Percentiles rank a stretch among this genome's conserved stretches.
Evolutionary conservation across 78 protist genomes (phyloP).

Genomic region (Anaeramoeba ignava): DNA sequence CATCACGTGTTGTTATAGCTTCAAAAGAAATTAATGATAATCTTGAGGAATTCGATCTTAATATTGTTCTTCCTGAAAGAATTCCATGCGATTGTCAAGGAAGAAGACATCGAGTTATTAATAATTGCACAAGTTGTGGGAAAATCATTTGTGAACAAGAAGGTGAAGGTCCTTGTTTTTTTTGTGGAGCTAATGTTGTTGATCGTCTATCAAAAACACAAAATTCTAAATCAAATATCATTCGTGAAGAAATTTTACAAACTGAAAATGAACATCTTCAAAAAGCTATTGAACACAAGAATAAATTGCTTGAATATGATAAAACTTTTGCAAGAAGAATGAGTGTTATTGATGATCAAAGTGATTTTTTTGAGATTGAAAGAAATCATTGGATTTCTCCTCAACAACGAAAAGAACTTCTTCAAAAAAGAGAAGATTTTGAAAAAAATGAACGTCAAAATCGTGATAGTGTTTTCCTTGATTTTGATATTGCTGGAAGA

Average conservation of each 20-base stretch:
- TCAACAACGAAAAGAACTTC: neutral
- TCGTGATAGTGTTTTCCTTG: neutral
- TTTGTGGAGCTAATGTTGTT: neutral
- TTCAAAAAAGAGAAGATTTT: neutral
- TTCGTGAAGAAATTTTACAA: neutral
- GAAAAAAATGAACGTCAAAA: neutral
- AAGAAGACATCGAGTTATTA: neutral
- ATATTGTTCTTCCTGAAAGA: neutral
- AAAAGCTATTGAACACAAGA: neutral
- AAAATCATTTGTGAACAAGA: conserved; percentile 7
- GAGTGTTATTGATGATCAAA: neutral
- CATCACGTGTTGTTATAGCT: neutral
- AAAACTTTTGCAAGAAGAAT: neutral
- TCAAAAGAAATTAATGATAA: neutral
- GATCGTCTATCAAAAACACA: too few relatives aligned
- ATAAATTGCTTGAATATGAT: conserved; percentile 2
- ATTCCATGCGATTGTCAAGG: neutral
- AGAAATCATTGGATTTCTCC: neutral
- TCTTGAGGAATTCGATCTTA: neutral
- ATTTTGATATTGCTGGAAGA: neutral
- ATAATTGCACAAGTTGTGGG: conserved; percentile 3
- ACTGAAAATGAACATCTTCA: neutral
- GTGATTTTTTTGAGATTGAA: neutral
- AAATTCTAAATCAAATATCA: neutral
- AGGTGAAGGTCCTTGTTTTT: neutral